Evolutionary conservation across 257 asterid genomes (phyloP).

Genomic region (Salvia hispanica): DNA sequence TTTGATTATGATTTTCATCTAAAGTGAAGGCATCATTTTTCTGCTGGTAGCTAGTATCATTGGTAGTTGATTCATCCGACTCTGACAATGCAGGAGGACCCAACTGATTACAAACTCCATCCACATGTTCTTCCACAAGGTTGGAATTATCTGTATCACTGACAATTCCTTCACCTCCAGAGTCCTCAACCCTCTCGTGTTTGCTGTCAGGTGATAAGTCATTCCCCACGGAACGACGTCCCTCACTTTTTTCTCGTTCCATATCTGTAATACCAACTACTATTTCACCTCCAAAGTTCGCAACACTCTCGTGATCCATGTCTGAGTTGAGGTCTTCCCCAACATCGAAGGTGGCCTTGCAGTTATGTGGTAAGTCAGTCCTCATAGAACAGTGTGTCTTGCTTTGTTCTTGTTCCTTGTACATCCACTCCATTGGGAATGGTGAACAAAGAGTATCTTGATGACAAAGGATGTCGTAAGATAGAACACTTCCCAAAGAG

Average conservation of each 20-base stretch:
- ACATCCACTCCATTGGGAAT: slow-evolving; percentile 87
- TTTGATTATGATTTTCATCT: slow-evolving; percentile 39
- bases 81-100: slow-evolving; percentile 66
- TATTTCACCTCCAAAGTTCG: slow-evolving; percentile 41
- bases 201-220: slow-evolving; percentile 37
- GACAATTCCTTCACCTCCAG: slow-evolving; percentile 40
- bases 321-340: slow-evolving; percentile 38
- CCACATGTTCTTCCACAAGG: slow-evolving; percentile 44
- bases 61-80: slow-evolving; percentile 55
- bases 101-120: slow-evolving; percentile 47
- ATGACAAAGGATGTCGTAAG: slow-evolving; percentile 96
- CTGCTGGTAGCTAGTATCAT: slow-evolving; percentile 40
- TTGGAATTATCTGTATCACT: slow-evolving; percentile 36
- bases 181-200: slow-evolving; percentile 34
- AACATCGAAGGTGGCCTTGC: slow-evolving; percentile 37
- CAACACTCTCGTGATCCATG: slow-evolving; percentile 38
- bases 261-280: slow-evolving; percentile 32
- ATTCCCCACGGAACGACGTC: slow-evolving; percentile 28
- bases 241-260: slow-evolving; percentile 48
- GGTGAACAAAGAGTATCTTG: slow-evolving; percentile 74
- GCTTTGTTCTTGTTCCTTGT: slow-evolving; percentile 49
- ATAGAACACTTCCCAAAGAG: slow-evolving; percentile 95
- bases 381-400: slow-evolving; percentile 29
- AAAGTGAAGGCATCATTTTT: slow-evolving; percentile 39
- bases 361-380: slow-evolving; percentile 35